These are phyloP conservation scores for Circinella minor DNA, from an alignment of 371 early-diverging fungal species.

Conservation along the genomic window DNA sequence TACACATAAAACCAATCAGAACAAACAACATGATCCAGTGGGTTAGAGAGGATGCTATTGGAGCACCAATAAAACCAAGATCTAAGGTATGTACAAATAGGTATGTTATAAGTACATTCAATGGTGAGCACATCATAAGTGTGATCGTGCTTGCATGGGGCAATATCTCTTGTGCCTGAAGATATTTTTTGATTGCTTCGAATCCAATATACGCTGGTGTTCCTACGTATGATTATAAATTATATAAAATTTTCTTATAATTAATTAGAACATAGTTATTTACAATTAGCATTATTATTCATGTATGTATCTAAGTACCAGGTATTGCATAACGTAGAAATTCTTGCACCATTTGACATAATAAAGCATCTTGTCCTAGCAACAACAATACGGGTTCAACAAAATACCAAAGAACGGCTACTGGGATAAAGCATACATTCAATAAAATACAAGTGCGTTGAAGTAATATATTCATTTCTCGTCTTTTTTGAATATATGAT, in stretches of 20 bases:
- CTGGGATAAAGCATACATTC: conserved; percentile 66
- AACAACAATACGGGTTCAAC: not conserved
- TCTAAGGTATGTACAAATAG: conserved; percentile 64
- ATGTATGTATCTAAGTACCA: not conserved
- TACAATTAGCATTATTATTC: not conserved
- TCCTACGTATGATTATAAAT: conserved; percentile 33
- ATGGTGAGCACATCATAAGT: conserved; percentile 61
- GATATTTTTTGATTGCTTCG: conserved; percentile 73
- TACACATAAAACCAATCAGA: conserved; percentile 41
- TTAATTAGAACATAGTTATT: not conserved
- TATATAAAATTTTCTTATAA: conserved; percentile 47
- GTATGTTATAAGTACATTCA: conserved; percentile 71
- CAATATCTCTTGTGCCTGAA: conserved; percentile 75
- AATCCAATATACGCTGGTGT: conserved; percentile 63
- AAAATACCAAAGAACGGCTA: conserved; percentile 66
- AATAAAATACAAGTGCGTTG: conserved; percentile 81
- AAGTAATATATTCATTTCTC: conserved; percentile 75
- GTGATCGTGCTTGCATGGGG: conserved; percentile 74
- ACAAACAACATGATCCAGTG: conserved; percentile 66
- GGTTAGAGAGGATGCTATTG: conserved; percentile 72
- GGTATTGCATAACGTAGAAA: conserved; percentile 7
- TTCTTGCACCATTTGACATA: conserved; percentile 2
- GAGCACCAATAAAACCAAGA: conserved; percentile 81
- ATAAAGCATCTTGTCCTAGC: conserved; percentile 25
- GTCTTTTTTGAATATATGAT: conserved; percentile 57